Evolutionary conservation across 2,329 filamentous ascomycete genomes (phyloP), one percentile per base, ranked within the genome.

Genomic region (Beauveria asiatica): DNA sequence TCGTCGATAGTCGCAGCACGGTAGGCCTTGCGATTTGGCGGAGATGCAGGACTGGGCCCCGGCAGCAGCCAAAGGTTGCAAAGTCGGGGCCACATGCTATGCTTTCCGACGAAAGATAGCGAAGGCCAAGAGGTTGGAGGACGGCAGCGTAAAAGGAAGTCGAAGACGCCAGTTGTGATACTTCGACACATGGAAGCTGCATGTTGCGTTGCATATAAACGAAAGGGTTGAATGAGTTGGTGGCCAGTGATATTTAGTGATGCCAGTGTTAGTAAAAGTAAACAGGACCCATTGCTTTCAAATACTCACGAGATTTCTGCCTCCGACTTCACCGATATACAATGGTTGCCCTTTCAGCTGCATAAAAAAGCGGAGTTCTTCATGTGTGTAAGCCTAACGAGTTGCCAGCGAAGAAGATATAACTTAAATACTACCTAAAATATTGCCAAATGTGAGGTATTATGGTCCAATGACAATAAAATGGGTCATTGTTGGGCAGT

Each of bases 141-240:
- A 91, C 81, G 63, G 88, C 83, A 23, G 92, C 83, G 74, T 91
- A 96, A 77, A 95, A 96, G 8, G 90, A 94, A 54, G 88, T 85
- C 3, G 91, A 89, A 41, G 86, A 84, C 59, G 90, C 84, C 58
- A 96, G 83, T 72, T 92, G 86, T 62, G 85, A 86, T 69, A 96
- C 91, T 69, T 83, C 78, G 65, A 85, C 69, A 64, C 78, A 78
- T 53, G 83, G 81, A 64, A 80, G 69, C 71, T 76, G 76, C 65
- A 71, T 70, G 57, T 71, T 62, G 61, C 64, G 64, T 60, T 58
- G 62, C 61, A 52, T 54, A 17, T 30, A 23, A 16, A 16, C 10
- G 13, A 17, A 41, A 4, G 23, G n/a, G 19, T 16, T 8, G 16
- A 46, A 46, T 30, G 58, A 58, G 60, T 55, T 21, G 56, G 25